Conservation (phyloP, 345 rosid genomes). For the Microthlaspi erraticum region DNA sequence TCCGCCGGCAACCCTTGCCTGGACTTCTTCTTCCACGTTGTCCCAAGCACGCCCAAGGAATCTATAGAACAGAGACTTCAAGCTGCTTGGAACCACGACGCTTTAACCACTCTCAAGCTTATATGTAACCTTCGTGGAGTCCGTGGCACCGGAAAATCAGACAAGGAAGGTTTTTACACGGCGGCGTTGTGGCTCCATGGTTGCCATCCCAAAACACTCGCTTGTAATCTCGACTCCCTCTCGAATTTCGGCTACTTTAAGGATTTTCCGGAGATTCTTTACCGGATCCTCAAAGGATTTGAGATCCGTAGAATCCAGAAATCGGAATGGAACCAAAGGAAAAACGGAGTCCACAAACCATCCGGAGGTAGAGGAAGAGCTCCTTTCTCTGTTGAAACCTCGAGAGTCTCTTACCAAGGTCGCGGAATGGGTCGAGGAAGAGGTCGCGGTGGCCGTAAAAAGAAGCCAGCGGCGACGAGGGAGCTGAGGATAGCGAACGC, state of each 20-base stretch:
- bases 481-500: conserved; percentile 35
- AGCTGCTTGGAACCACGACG: conserved; percentile 55
- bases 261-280: conserved; percentile 71
- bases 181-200: conserved; percentile 66
- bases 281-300: conserved; percentile 56
- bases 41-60: conserved; percentile 54
- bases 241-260: conserved; percentile 62
- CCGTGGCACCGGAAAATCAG: conserved; percentile 66
- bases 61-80: conserved; percentile 39
- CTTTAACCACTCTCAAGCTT: conserved; percentile 62
- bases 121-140: conserved; percentile 74
- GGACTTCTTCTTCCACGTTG: conserved; percentile 64
- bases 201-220: conserved; percentile 65
- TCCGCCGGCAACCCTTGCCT: conserved; percentile 61
- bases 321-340: conserved; percentile 48
- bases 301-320: conserved; percentile 52
- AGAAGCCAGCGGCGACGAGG: conserved; percentile 22
- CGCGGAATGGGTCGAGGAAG: background rate
- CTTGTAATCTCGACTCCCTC: conserved; percentile 52
- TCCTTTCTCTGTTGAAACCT: background rate
- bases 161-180: conserved; percentile 67
- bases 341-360: background rate
- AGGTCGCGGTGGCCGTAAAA: background rate
- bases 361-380: background rate
- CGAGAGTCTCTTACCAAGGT: too few relatives aligned